Conservation (phyloP, 2,329 filamentous ascomycete species). For the Xylariaceae sp. region DNA sequence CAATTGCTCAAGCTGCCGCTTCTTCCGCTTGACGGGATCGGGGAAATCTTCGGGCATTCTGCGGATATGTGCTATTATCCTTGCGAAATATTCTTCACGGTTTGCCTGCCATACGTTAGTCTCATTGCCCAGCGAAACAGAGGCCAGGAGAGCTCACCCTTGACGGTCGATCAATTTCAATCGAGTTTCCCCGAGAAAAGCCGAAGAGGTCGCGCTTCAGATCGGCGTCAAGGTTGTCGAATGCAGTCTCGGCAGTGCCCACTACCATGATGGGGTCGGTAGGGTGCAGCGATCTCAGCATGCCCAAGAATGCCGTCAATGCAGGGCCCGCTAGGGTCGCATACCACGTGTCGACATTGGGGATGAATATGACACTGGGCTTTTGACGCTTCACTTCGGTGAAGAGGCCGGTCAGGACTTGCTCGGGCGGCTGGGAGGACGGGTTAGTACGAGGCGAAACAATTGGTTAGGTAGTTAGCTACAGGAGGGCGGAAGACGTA, state of each 20-base stretch:
- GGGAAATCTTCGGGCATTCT: slow-evolving; percentile 83
- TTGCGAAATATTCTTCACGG: slow-evolving; percentile 75
- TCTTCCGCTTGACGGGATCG: slow-evolving; percentile 79
- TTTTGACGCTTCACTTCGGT: slow-evolving; percentile 91
- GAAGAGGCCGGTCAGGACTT: slow-evolving; percentile 85
- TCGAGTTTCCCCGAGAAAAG: slow-evolving; percentile 74
- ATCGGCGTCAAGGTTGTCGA: slow-evolving; percentile 53
- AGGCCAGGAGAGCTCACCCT: slow-evolving; percentile 41
- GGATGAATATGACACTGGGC: slow-evolving; percentile 92
- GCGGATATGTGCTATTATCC: slow-evolving; percentile 68
- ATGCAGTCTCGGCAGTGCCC: slow-evolving; percentile 70
- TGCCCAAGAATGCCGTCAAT: slow-evolving; percentile 75
- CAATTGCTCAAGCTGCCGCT: slow-evolving; percentile 71
- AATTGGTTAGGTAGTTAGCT: no score
- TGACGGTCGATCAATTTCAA: slow-evolving; percentile 62
- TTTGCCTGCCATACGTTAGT: slow-evolving; percentile 40
- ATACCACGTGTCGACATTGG: slow-evolving; percentile 86
- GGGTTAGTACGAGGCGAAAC: slow-evolving; percentile 20
- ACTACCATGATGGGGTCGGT: slow-evolving; percentile 86
- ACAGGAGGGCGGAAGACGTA: slow-evolving; percentile 35
- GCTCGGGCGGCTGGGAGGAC: slow-evolving; percentile 63
- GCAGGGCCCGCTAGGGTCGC: slow-evolving; percentile 55
- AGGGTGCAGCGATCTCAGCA: slow-evolving; percentile 77
- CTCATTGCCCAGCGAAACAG: not conserved
- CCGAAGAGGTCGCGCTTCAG: slow-evolving; percentile 78